phyloP scores from a whole-genome alignment of 2,329 filamentous ascomycete species.

The Aspergillus pseudoterreus region DNA sequence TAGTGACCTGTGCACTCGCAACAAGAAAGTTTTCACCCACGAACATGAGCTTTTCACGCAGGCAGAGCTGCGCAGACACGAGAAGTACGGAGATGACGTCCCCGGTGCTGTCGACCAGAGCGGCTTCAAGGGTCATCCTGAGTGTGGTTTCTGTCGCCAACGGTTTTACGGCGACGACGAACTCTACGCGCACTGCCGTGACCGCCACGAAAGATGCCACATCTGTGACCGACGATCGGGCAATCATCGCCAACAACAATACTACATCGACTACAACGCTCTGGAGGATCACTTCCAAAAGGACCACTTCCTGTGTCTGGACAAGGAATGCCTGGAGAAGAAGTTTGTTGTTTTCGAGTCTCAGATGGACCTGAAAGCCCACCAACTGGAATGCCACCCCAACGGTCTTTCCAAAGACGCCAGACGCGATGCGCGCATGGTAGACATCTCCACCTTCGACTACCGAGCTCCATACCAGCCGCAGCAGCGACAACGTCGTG shows the following conservation, averaged over 20 bases:
- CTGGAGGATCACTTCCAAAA: constrained; percentile 82
- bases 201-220: constrained; percentile 92
- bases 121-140: constrained; percentile 91
- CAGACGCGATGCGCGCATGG: constrained; percentile 74
- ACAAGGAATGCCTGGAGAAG: constrained; percentile 88
- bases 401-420: constrained; percentile 77
- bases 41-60: constrained; percentile 90
- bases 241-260: constrained; percentile 68
- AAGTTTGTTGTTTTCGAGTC: constrained; percentile 97
- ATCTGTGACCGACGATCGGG: constrained; percentile 72
- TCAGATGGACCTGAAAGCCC: constrained; percentile 90
- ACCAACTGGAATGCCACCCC: constrained; percentile 81
- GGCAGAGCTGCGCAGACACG: constrained; percentile 78
- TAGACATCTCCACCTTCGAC: constrained; percentile 85
- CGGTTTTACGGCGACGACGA: constrained; percentile 96
- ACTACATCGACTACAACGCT: constrained; percentile 83
- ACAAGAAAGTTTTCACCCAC: constrained; percentile 98
- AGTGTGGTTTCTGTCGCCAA: constrained; percentile 87
- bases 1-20: constrained; percentile 80
- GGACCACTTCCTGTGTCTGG: constrained; percentile 81
- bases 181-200: constrained; percentile 86
- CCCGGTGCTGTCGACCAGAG: constrained; percentile 88
- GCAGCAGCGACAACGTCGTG: constrained; percentile 56
- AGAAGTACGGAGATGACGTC: constrained; percentile 84
- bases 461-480: constrained; percentile 67